phyloP scores from a whole-genome alignment of 768 basidiomycete species.

The Trametes cinnabarina region DNA sequence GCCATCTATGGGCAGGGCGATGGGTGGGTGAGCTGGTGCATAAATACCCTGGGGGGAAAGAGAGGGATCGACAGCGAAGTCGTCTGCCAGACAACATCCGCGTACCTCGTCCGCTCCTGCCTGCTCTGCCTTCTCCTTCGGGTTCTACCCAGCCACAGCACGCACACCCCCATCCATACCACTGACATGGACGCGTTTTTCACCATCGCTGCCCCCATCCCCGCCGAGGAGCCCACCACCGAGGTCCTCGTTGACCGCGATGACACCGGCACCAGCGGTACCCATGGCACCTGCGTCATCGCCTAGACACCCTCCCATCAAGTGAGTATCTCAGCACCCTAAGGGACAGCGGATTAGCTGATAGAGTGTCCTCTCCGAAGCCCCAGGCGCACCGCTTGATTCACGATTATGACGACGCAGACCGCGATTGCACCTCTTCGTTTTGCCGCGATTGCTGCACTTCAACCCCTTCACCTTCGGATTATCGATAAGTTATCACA shows the following conservation, averaged over 20 bases:
- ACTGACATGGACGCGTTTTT: slow-evolving; percentile 22
- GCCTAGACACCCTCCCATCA: slow-evolving; percentile 3
- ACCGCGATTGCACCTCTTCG: neutral
- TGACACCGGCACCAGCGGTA: slow-evolving; percentile 8
- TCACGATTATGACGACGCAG: slow-evolving; percentile 6
- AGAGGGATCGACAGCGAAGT: slow-evolving; percentile 5
- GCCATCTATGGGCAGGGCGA: neutral
- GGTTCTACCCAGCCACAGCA: neutral
- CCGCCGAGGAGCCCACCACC: slow-evolving; percentile 17
- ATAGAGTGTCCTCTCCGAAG: neutral
- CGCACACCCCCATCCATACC: neutral
- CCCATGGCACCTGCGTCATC: slow-evolving; percentile 15
- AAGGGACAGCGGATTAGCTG: neutral
- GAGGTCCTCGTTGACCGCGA: slow-evolving; percentile 15
- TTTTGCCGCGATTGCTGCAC: slow-evolving; percentile 9
- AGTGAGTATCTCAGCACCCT: neutral
- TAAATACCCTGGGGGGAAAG: slow-evolving; percentile 1
- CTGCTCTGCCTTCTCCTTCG: neutral
- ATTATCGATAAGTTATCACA: slow-evolving; percentile 12
- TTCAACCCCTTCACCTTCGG: neutral
- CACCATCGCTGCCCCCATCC: slow-evolving; percentile 19
- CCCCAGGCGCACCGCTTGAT: neutral
- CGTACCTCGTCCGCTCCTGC: neutral
- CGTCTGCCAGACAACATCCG: neutral
- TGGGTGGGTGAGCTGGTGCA: neutral